phyloP scores from a whole-genome alignment of 2,329 filamentous ascomycete species.

The Tolypocladium amazonense region DNA sequence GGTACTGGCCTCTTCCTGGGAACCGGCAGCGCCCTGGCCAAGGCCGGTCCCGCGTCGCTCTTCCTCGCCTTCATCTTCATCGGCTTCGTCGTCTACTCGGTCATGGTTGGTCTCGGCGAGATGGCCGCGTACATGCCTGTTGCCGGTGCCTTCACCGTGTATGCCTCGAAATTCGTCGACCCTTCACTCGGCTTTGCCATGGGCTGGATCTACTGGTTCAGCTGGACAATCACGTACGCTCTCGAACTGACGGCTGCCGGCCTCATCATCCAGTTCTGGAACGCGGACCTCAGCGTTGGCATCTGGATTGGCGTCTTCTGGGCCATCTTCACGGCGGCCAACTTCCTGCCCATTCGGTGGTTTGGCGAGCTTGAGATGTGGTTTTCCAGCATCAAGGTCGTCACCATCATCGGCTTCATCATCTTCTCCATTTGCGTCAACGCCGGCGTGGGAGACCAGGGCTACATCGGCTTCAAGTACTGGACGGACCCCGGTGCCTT shows the following conservation, averaged over 20 bases:
- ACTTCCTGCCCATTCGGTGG: slow-evolving; percentile 60
- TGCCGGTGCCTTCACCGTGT: slow-evolving; percentile 65
- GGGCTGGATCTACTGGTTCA: slow-evolving; percentile 80
- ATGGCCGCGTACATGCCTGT: slow-evolving; percentile 73
- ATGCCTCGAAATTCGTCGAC: slow-evolving; percentile 65
- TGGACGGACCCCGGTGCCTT: slow-evolving; percentile 62
- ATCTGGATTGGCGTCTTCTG: slow-evolving; percentile 69
- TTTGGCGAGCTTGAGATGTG: slow-evolving; percentile 75
- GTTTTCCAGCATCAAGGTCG: slow-evolving; percentile 66
- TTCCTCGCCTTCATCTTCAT: slow-evolving; percentile 61
- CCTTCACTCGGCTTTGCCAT: slow-evolving; percentile 65
- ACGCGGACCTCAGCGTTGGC: slow-evolving; percentile 48
- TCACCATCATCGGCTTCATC: slow-evolving; percentile 65
- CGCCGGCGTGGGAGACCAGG: slow-evolving; percentile 56
- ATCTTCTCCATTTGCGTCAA: slow-evolving; percentile 69
- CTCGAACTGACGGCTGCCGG: slow-evolving; percentile 64
- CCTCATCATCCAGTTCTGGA: slow-evolving; percentile 69
- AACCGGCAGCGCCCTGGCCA: slow-evolving; percentile 50
- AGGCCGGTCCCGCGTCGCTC: slow-evolving; percentile 53
- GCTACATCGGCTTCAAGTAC: slow-evolving; percentile 65
- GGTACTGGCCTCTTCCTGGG: slow-evolving; percentile 66
- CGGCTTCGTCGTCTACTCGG: slow-evolving; percentile 61
- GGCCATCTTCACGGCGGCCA: slow-evolving; percentile 55
- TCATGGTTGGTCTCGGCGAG: slow-evolving; percentile 62
- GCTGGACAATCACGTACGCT: slow-evolving; percentile 62